These are phyloP conservation scores for Achaetomium macrosporum DNA, from an alignment of 2,329 filamentous ascomycete species.

Conservation along the genomic window DNA sequence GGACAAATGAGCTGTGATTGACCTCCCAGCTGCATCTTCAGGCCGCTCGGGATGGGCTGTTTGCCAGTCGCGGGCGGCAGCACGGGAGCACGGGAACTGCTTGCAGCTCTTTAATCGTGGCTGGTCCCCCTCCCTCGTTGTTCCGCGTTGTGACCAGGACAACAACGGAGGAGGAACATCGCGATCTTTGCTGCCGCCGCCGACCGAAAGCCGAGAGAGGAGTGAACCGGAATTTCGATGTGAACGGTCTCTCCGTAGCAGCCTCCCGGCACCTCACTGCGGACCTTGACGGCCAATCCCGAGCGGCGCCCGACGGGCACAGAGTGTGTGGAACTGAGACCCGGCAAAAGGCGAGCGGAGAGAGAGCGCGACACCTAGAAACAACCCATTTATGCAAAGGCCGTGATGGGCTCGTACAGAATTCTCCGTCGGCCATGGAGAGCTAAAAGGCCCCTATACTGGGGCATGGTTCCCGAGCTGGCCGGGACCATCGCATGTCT, in stretches of 20 bases:
- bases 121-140: constrained; percentile 6
- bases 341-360: background rate
- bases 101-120: constrained; percentile 13
- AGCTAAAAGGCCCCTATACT: constrained; percentile 53
- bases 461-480: constrained; percentile 61
- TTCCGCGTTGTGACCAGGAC: background rate
- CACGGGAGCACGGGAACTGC: background rate
- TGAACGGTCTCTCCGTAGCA: constrained; percentile 3
- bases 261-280: constrained; percentile 5
- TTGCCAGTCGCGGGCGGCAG: constrained; percentile 20
- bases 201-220: background rate
- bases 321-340: background rate
- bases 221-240: constrained; percentile 9
- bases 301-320: background rate
- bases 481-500: constrained; percentile 58
- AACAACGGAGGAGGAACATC: background rate
- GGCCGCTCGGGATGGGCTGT: constrained; percentile 18
- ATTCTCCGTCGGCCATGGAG: constrained; percentile 56
- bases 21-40: constrained; percentile 24
- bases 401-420: constrained; percentile 40
- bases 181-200: constrained; percentile 1
- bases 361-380: too few relatives aligned
- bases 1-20: constrained; percentile 23
- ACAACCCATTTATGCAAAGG: background rate
- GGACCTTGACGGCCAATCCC: background rate